Percentiles rank a stretch among this genome's conserved stretches.
Evolutionary conservation across 2,329 filamentous ascomycete species (phyloP).

Genomic region (Esteya vermicola): DNA sequence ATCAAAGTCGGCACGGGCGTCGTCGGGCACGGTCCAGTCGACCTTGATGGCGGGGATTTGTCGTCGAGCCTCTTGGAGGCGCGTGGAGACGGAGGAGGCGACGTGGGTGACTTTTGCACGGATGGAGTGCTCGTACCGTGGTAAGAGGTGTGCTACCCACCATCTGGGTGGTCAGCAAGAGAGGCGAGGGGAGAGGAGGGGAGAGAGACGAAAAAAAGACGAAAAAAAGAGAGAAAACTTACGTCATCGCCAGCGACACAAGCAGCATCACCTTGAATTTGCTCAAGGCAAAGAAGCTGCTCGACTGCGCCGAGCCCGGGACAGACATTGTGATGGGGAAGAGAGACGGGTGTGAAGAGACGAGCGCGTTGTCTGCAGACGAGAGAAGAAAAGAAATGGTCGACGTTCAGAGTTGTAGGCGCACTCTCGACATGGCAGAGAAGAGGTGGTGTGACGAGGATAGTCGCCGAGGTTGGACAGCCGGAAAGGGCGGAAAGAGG

Average conservation of each 20-base stretch:
- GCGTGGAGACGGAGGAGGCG: conserved; percentile 17
- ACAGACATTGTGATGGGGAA: conserved; percentile 10
- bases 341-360: not conserved
- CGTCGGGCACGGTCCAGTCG: conserved; percentile 20
- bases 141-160: conserved; percentile 29
- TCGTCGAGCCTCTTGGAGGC: conserved; percentile 24
- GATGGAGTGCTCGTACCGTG: conserved; percentile 28
- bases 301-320: conserved; percentile 7
- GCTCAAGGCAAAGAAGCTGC: conserved; percentile 18
- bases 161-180: conserved; percentile 21
- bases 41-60: conserved; percentile 25
- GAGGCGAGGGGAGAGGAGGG: not conserved
- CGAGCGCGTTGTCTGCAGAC: too few relatives aligned
- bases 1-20: conserved; percentile 26
- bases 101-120: conserved; percentile 20
- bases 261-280: conserved; percentile 20
- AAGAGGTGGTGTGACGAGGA: too few relatives aligned
- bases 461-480: too few relatives aligned
- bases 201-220: not conserved
- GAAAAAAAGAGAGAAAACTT: conserved; percentile 13
- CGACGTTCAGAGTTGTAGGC: too few relatives aligned
- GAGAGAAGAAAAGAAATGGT: too few relatives aligned
- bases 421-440: too few relatives aligned
- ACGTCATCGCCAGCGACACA: conserved; percentile 24
- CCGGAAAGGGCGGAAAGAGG: too few relatives aligned